Evolutionary conservation across 108 stramenopile genomes (phyloP).

Genomic region (Mediolabrus comicus): DNA sequence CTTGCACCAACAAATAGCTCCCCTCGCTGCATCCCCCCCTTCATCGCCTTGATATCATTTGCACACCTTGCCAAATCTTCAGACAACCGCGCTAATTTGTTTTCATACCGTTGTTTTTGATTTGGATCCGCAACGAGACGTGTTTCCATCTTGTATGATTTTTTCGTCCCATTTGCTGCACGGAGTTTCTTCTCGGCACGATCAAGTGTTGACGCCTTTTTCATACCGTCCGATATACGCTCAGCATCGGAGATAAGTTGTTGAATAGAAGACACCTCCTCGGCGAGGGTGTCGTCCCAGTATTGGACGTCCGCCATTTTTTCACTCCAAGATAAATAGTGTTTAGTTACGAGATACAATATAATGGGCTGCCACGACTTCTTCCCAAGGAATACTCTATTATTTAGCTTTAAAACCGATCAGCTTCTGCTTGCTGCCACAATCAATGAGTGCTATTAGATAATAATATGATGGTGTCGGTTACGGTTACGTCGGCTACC

Average conservation of each 20-base stretch:
- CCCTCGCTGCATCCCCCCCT: constrained; percentile 58
- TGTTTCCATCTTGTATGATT: constrained; percentile 84
- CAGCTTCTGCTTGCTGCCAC: no score
- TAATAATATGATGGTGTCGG: no score
- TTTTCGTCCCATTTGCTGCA: constrained; percentile 67
- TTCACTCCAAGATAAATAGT: no score
- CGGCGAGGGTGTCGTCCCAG: constrained; percentile 81
- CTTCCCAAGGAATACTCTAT: no score
- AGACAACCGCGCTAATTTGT: constrained; percentile 52
- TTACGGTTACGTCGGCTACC: no score
- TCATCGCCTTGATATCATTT: constrained; percentile 69
- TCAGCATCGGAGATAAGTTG: constrained; percentile 48
- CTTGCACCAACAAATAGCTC: constrained; percentile 62
- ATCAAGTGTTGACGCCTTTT: constrained; percentile 57
- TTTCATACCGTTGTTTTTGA: constrained; percentile 52
- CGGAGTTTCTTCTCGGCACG: constrained; percentile 68
- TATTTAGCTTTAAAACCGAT: no score
- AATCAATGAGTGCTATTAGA: no score
- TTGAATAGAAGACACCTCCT: constrained; percentile 67
- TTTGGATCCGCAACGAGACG: constrained; percentile 66
- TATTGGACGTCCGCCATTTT: constrained; percentile 79
- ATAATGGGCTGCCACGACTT: no score
- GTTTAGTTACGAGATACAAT: no score
- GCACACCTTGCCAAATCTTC: constrained; percentile 57
- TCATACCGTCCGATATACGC: constrained; percentile 30